Evolutionary conservation across 495 filamentous ascomycete species (phyloP).

Genomic region (Podospora tetraspora): DNA sequence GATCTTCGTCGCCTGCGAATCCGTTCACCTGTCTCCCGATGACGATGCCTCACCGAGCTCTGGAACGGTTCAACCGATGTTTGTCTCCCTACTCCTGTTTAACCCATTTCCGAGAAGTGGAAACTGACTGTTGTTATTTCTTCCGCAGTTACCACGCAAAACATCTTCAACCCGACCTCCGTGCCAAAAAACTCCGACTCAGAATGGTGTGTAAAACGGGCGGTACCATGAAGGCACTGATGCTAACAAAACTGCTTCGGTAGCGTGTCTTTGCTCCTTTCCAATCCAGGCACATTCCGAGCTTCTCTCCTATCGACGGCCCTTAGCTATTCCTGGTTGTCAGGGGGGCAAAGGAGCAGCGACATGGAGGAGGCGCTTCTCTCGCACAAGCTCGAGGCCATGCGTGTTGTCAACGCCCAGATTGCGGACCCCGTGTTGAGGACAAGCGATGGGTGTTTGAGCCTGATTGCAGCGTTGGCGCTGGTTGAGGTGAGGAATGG

Average conservation of each 20-base stretch:
- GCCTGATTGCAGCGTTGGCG: conserved; percentile 22
- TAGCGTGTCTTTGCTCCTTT: conserved; percentile 16
- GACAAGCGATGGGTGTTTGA: conserved; percentile 18
- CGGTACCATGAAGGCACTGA: background rate
- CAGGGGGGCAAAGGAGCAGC: background rate
- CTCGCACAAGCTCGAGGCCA: conserved; percentile 24
- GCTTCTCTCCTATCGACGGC: conserved; percentile 19
- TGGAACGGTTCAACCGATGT: conserved; percentile 27
- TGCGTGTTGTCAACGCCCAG: conserved; percentile 19
- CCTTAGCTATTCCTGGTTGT: conserved; percentile 21
- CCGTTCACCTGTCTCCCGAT: conserved; percentile 23
- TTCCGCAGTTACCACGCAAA: conserved; percentile 12
- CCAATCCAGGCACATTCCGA: conserved; percentile 18
- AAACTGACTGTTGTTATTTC: background rate
- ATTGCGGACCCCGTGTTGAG: conserved; percentile 13
- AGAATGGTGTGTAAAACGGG: conserved; percentile 13
- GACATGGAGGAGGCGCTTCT: conserved; percentile 25
- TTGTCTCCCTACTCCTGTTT: background rate
- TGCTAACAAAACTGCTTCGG: background rate
- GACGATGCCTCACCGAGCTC: conserved; percentile 19
- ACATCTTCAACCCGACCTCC: conserved; percentile 17
- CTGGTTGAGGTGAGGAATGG: conserved; percentile 21
- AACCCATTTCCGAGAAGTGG: too few relatives aligned
- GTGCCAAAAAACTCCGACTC: conserved; percentile 17
- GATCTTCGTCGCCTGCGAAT: conserved; percentile 11